Evolutionary conservation across 805 yeast genomes (phyloP).

Genomic region (Ogataea ganodermae): DNA sequence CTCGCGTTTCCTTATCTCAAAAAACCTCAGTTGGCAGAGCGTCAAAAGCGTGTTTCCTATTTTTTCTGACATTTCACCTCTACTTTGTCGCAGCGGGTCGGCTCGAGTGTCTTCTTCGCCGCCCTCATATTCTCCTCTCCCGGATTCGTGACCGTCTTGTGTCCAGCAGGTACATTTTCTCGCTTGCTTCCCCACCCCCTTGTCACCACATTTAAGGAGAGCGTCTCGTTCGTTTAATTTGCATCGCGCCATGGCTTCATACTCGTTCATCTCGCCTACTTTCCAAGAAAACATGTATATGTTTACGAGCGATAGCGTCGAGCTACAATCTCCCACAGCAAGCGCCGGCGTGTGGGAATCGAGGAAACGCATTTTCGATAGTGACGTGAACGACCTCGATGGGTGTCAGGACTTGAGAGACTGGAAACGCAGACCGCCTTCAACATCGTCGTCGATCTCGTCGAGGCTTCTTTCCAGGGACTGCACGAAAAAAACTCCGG

Average conservation of each 20-base stretch:
- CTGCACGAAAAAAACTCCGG: constrained; percentile 13
- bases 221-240: neutral
- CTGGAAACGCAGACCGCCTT: constrained; percentile 10
- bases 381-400: neutral
- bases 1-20: constrained; percentile 1
- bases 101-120: constrained; percentile 1
- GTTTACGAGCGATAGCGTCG: neutral
- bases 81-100: neutral
- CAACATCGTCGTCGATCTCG: constrained; percentile 10
- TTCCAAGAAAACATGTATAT: neutral
- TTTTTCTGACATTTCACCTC: neutral
- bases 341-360: neutral
- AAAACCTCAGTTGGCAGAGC: neutral
- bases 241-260: constrained; percentile 1
- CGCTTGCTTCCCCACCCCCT: neutral
- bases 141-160: neutral
- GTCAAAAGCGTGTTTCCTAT: constrained; percentile 1
- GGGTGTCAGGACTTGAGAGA: neutral
- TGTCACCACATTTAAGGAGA: neutral
- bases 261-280: constrained; percentile 1
- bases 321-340: neutral
- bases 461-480: constrained; percentile 2
- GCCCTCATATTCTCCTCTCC: neutral
- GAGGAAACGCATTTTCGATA: constrained; percentile 1
- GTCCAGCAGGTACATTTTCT: neutral